phyloP scores from a whole-genome alignment of 106 monocot species.

The Dendrobium nobile region DNA sequence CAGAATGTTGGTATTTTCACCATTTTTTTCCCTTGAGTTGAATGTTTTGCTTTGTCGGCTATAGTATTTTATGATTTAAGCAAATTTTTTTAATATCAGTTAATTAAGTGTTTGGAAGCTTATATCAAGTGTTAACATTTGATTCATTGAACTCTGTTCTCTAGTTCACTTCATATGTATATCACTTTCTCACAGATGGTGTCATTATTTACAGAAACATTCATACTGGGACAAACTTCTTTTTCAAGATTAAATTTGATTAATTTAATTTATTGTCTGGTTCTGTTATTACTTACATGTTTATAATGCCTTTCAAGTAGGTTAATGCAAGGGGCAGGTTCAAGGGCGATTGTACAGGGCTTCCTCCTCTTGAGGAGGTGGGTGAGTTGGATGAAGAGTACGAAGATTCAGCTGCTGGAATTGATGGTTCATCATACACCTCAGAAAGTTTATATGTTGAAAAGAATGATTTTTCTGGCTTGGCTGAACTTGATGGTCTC shows the following conservation, averaged over 20 bases:
- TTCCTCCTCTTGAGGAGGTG: conserved; percentile 40
- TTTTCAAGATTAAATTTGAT: not conserved
- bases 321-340: conserved; percentile 48
- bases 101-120: not conserved
- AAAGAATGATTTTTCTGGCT: conserved; percentile 50
- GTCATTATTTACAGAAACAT: not conserved
- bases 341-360: conserved; percentile 29
- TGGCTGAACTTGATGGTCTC: conserved; percentile 35
- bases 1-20: not conserved
- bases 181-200: not conserved
- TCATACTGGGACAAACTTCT: not conserved
- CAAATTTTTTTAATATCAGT: not conserved
- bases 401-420: conserved; percentile 43
- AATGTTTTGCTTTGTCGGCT: not conserved
- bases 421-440: conserved; percentile 70
- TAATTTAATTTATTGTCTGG: not conserved
- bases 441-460: conserved; percentile 75
- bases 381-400: conserved; percentile 48
- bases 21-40: not conserved
- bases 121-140: not conserved
- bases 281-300: not conserved
- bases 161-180: not conserved
- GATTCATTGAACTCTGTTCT: not conserved
- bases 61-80: not conserved
- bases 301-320: conserved; percentile 29